Percentiles rank a stretch among this genome's conserved stretches.
phyloP scores from a whole-genome alignment of 2,329 filamentous ascomycete species.

The Fusarium sarcochroum region DNA sequence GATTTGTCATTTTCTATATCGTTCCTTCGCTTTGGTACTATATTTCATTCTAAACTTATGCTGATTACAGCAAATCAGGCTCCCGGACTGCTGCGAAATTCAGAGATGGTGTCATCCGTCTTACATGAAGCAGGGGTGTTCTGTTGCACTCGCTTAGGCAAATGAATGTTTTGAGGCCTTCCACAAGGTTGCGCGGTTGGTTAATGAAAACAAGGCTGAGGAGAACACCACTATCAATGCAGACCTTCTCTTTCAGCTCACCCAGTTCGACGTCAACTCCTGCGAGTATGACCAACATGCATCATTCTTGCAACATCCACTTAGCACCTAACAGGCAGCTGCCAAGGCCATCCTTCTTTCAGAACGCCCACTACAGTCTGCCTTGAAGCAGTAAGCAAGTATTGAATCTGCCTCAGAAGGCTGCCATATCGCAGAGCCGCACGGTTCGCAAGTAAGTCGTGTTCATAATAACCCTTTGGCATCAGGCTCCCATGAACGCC shows the following conservation, averaged over 20 bases:
- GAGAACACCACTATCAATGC: background rate
- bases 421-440: background rate
- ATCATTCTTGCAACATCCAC: background rate
- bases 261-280: background rate
- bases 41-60: too few species aligned
- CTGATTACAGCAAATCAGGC: background rate
- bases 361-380: too few species aligned
- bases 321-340: background rate
- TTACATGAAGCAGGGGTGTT: background rate
- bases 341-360: background rate
- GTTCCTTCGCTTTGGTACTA: background rate
- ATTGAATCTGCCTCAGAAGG: constrained; percentile 3
- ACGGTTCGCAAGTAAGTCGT: background rate
- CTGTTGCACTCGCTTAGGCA: background rate
- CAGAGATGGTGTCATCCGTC: background rate
- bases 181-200: background rate
- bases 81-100: background rate
- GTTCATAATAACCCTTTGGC: background rate
- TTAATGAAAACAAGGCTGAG: background rate
- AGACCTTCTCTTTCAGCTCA: background rate
- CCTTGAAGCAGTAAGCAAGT: background rate
- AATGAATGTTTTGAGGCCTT: constrained; percentile 6
- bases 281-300: background rate
- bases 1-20: background rate
- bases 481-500: background rate